A percentile compares a stretch with the other conserved stretches of the same genome.
phyloP scores from a whole-genome alignment of 306 rosid species.

The Medicago ruthenica region DNA sequence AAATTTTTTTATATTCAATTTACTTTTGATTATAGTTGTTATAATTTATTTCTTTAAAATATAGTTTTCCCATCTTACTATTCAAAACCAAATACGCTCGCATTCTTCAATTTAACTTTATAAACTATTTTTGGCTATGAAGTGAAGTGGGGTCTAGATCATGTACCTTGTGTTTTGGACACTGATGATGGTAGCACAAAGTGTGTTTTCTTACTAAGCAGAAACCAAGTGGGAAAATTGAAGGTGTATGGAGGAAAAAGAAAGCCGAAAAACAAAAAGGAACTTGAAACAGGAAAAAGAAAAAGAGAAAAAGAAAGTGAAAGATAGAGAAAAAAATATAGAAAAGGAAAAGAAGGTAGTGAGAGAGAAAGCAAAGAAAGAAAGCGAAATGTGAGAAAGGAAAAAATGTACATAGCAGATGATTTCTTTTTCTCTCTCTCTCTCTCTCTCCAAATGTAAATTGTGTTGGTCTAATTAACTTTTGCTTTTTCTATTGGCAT shows the following conservation, averaged over 20 bases:
- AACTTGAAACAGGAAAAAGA: slow-evolving; percentile 65
- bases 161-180: slow-evolving; percentile 36
- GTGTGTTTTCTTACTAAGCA: slow-evolving; percentile 41
- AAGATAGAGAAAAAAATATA: slow-evolving; percentile 37
- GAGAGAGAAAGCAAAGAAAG: slow-evolving; percentile 40
- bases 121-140: slow-evolving; percentile 27
- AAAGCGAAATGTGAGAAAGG: slow-evolving; percentile 53
- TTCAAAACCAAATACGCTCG: background rate
- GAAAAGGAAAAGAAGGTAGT: slow-evolving; percentile 31
- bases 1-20: too few relatives aligned
- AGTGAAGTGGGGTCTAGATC: slow-evolving; percentile 37
- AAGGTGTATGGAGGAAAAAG: slow-evolving; percentile 50
- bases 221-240: slow-evolving; percentile 46
- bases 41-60: too few relatives aligned
- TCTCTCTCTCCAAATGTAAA: slow-evolving; percentile 41
- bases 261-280: slow-evolving; percentile 73
- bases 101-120: slow-evolving; percentile 8
- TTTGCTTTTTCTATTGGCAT: slow-evolving; percentile 59
- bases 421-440: background rate
- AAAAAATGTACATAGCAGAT: slow-evolving; percentile 26
- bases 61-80: background rate
- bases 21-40: too few relatives aligned
- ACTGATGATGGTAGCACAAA: slow-evolving; percentile 41
- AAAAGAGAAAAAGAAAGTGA: slow-evolving; percentile 59
- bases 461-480: slow-evolving; percentile 66